Conservation (phyloP, 768 basidiomycete genomes). For the Saitozyma podzolica region DNA sequence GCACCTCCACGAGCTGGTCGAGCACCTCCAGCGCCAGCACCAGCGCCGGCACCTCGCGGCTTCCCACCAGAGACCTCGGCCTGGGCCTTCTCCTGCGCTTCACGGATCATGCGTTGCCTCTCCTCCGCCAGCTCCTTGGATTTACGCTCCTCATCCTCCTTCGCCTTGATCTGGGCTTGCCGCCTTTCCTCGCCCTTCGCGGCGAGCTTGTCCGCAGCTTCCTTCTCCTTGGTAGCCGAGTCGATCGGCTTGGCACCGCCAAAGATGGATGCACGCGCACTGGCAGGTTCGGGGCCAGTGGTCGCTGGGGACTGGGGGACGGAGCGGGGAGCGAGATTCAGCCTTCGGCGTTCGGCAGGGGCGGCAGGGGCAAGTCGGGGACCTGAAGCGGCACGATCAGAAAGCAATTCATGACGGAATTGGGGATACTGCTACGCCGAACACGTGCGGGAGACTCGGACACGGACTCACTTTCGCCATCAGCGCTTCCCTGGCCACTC, state of each 20-base stretch:
- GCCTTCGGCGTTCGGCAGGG: constrained; percentile 72
- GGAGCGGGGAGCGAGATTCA: constrained; percentile 82
- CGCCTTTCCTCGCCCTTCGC: constrained; percentile 37
- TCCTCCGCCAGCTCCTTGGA: constrained; percentile 40
- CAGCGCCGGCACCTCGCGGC: constrained; percentile 5
- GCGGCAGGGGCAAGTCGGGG: constrained; percentile 65
- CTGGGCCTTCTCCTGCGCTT: constrained; percentile 49
- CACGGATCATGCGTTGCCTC: constrained; percentile 62
- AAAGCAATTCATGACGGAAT: constrained; percentile 1
- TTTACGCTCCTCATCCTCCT: constrained; percentile 32
- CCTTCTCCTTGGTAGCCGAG: constrained; percentile 65
- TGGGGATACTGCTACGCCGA: no score
- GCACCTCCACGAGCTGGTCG: not conserved
- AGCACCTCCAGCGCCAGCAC: not conserved
- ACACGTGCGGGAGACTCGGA: not conserved
- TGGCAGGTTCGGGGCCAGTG: constrained; percentile 61
- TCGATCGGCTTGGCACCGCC: constrained; percentile 90
- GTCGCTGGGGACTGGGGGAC: constrained; percentile 63
- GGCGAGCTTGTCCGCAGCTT: constrained; percentile 46
- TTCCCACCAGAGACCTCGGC: constrained; percentile 12
- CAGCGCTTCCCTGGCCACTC: constrained; percentile 24
- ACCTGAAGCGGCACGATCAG: constrained; percentile 63
- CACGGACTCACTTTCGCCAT: constrained; percentile 28
- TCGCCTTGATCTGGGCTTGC: constrained; percentile 36
- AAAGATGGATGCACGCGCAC: constrained; percentile 70